A percentile compares a stretch with the other conserved stretches of the same genome.
Evolutionary conservation across 1,284 basidiomycete species (phyloP).

Genomic region (Xerocomus minutiporus): DNA sequence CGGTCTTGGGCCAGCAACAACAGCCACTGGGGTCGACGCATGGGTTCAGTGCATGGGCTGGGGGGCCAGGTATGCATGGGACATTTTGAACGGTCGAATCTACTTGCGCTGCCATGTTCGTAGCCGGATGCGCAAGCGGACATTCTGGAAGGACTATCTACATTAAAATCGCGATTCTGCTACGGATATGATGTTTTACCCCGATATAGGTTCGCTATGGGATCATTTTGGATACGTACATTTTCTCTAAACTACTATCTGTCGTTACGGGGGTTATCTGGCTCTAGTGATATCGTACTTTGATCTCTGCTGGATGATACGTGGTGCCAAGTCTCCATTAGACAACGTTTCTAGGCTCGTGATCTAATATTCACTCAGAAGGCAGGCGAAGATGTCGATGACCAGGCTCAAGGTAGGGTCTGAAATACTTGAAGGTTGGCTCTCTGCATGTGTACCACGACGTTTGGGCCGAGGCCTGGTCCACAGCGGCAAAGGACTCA

Average conservation of each 20-base stretch:
- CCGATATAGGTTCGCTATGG: background rate
- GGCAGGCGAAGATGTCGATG: too few relatives aligned
- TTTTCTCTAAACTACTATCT: background rate
- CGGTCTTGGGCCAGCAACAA: slow-evolving; percentile 15
- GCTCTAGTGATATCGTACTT: background rate
- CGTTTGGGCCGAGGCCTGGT: too few relatives aligned
- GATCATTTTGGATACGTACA: slow-evolving; percentile 1
- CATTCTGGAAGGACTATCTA: background rate
- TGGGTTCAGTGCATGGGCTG: slow-evolving; percentile 18
- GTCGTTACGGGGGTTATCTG: background rate
- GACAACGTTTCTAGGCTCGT: background rate
- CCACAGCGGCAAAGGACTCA: too few relatives aligned
- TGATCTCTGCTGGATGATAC: background rate
- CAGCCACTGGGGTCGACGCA: slow-evolving; percentile 7
- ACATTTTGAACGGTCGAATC: slow-evolving; percentile 13
- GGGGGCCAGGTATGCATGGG: slow-evolving; percentile 4
- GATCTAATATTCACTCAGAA: background rate
- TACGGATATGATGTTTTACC: background rate
- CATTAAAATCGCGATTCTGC: background rate
- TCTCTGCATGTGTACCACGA: too few relatives aligned
- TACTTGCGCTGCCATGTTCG: background rate
- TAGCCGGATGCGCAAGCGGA: background rate
- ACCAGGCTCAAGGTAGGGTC: too few relatives aligned
- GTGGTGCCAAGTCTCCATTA: background rate
- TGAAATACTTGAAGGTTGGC: too few relatives aligned